Base-by-base conservation (phyloP, 495 filamentous ascomycete species). In the Jackrogersella minutella region DNA sequence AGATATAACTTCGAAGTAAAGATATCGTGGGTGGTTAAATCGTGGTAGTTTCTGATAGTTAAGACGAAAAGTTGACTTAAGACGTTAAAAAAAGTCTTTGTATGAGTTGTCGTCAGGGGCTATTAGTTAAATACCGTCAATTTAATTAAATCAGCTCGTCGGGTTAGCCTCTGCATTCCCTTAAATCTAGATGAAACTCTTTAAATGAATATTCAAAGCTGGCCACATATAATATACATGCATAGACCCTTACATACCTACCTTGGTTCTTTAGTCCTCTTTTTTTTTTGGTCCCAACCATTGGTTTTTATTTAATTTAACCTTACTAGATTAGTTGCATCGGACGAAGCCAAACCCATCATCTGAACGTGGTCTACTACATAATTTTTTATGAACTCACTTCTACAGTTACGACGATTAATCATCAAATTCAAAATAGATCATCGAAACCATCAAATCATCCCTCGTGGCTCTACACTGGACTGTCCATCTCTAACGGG, bases 401-500 rank as follows among this genome's bases (percentile, higher is more conserved):
- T 11, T 10, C 4, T 5, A 22, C n/a, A 31, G 36, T 46, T 58
- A 33, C 37, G 33, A 57, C 26, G 37, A 24, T 14, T 31, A 33
- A 4, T 36, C 24, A 44, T 57, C 53, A 57, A 31, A 57, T 44
- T 31, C 37, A 19, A 33, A 43, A 57, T 43, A 44, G 16, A 7
- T 13, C 36, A 16, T 14, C 19, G 11, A 54, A 54, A 24, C 51
- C 16, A 13, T 26, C 11, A 21, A 26, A 24, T 14, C 22, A 50
- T 58, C 62, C 53, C 54, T 53, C 30, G 30, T 47, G 34, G 56
- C 63, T 47, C 17, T 62, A 36, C 36, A 50, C 21, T 13, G 26
- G n/a, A 8, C 30, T 31, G 10, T 22, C 16, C 11, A 61, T 28
- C 30, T 8, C 31, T 39, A 51, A 41, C 17, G 50, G 31, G 14